Evolutionary conservation across 352 stramenopile genomes (phyloP), one percentile per base, ranked within the genome.

Genomic region (Pythium diclinum): DNA sequence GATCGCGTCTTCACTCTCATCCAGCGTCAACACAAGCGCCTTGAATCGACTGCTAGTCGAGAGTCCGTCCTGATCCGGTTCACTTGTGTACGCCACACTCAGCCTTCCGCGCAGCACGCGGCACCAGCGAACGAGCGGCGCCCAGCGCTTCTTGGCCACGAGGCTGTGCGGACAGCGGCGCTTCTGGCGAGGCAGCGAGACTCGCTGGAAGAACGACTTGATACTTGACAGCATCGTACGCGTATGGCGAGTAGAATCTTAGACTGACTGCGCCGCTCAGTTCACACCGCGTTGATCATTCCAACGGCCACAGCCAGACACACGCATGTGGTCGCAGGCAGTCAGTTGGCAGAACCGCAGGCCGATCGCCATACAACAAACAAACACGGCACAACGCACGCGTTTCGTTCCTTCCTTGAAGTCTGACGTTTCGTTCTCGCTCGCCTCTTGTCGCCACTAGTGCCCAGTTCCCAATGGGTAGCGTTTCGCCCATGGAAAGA

Each of bases 11-110:
- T 58, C 64, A 21, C 40, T 62, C 33, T 70, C 64, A 44, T 70
- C 58, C 19, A 70, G 34, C n/a, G 64, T 70, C 28, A 70, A 51
- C 52, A 70, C 64, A 13, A 70, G 52, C 32, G 49, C 30, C 14
- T 62, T 19, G 57, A 70, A 70, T 30, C 58, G 44, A n/a, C 47
- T 61, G 0, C 42, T 52, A 1, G 64, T 65, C 8, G 21, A 6
- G 14, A 70, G 42, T 32, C 57, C 58, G 16, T 65, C 32, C 30
- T 70, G 57, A 1, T n/a, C 33, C 11, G 40, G 40, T 33, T 70
- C 64, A 21, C 25, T 56, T n/a, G 56, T 70, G 57, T 70, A 70
- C 21, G 9, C 19, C 21, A 70, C 44, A 10, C 25, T 48, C 25
- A 70, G 57, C 21, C 64, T 51, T 25, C 64, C 64, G 14, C 58